phyloP scores from a whole-genome alignment of 306 rosid species.

The Ammopiptanthus mongolicus region DNA sequence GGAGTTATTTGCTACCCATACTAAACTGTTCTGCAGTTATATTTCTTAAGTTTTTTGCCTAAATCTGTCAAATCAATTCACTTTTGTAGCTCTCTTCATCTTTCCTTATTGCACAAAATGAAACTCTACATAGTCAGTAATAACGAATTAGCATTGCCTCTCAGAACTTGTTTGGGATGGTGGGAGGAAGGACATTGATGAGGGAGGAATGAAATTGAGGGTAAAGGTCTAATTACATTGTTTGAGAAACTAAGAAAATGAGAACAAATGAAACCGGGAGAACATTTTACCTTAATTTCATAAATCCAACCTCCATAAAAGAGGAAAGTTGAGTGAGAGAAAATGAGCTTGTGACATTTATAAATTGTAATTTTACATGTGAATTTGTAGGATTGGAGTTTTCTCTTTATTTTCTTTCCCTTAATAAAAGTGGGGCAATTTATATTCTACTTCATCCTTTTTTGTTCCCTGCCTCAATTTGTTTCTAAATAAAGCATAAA shows the following conservation, averaged over 20 bases:
- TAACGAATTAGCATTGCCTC: too few species aligned
- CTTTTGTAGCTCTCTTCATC: not conserved
- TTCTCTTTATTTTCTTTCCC: not conserved
- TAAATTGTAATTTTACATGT: not conserved
- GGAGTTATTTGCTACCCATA: not conserved
- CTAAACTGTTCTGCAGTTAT: not conserved
- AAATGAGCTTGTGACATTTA: not conserved
- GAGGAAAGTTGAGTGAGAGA: not conserved
- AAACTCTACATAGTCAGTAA: too few species aligned
- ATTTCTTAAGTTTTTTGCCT: not conserved
- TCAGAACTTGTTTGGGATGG: not conserved
- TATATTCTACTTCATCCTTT: not conserved
- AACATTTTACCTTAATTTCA: not conserved
- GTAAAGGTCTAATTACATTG: not conserved
- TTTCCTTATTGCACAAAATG: too few species aligned
- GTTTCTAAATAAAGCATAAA: not conserved
- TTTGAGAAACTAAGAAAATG: not conserved
- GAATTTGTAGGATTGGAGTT: not conserved
- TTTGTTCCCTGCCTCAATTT: not conserved
- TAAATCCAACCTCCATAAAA: not conserved
- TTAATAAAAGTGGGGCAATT: not conserved
- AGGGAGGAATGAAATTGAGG: not conserved
- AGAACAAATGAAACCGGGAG: not conserved
- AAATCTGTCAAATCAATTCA: not conserved
- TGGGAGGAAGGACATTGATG: not conserved